phyloP scores from a whole-genome alignment of 805 yeast species.

The Maudiozyma barnettii region DNA sequence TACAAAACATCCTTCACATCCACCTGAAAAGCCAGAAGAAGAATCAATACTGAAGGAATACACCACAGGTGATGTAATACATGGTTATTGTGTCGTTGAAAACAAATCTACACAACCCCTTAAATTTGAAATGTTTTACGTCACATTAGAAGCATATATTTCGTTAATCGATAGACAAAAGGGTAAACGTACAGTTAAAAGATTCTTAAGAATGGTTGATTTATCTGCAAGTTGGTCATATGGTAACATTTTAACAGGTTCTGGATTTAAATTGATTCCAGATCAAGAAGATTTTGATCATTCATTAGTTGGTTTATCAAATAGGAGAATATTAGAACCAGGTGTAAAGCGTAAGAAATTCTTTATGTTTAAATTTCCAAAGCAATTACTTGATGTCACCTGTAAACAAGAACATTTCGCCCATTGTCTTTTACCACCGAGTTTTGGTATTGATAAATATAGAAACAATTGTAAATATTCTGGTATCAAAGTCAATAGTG shows the following conservation, averaged over 20 bases:
- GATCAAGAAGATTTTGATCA: conserved; percentile 21
- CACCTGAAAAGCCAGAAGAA: conserved; percentile 16
- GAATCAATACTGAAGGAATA: conserved; percentile 36
- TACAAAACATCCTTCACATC: conserved; percentile 16
- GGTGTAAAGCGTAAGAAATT: conserved; percentile 42
- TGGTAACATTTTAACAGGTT: conserved; percentile 37
- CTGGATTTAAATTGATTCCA: conserved; percentile 30
- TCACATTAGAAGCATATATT: conserved; percentile 44
- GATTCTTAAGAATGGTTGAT: conserved; percentile 42
- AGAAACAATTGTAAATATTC: conserved; percentile 17
- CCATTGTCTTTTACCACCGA: conserved; percentile 32
- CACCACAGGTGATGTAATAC: conserved; percentile 45
- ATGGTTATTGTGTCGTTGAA: conserved; percentile 39
- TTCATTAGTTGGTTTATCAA: conserved; percentile 33
- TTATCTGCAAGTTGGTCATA: conserved; percentile 43
- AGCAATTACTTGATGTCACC: conserved; percentile 39
- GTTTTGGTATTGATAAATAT: conserved; percentile 31
- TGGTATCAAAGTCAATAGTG: conserved; percentile 26
- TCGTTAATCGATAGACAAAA: conserved; percentile 17
- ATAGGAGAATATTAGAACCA: conserved; percentile 38
- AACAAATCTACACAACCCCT: conserved; percentile 35
- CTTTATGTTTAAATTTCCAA: conserved; percentile 49
- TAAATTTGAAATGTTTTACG: conserved; percentile 51
- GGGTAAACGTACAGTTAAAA: conserved; percentile 19
- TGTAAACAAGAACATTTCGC: conserved; percentile 36